Conservation (phyloP, 2,329 filamentous ascomycete species). For the Cordyceps cateniannulata region DNA sequence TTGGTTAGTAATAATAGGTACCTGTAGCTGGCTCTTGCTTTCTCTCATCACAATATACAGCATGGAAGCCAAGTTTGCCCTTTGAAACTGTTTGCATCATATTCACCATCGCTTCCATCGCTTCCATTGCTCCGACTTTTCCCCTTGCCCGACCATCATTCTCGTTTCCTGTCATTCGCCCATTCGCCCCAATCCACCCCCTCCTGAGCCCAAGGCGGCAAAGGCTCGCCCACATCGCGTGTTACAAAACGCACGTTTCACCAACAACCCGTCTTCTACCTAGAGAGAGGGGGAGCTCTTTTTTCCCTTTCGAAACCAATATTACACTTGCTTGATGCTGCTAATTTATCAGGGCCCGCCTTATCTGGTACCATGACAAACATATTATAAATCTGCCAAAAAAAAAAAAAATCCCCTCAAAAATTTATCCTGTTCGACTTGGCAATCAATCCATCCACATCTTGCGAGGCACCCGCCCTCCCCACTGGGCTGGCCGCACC, state of each 20-base stretch:
- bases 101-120: no score
- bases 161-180: background rate
- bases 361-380: background rate
- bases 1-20: no score
- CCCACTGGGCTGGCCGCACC: no score
- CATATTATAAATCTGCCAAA: background rate
- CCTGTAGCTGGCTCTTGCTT: no score
- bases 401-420: background rate
- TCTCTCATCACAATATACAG: no score
- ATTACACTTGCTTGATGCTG: background rate
- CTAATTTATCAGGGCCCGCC: background rate
- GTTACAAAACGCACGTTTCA: constrained; percentile 13
- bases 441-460: background rate
- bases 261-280: background rate
- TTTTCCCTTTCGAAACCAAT: background rate
- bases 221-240: constrained; percentile 10
- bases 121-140: no score
- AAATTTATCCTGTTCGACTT: no score
- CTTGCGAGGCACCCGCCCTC: background rate
- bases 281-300: background rate
- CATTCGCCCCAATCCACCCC: no score
- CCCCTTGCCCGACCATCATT: background rate
- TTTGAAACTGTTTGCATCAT: no score
- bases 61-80: no score
- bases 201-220: background rate